Evolutionary conservation across 306 rosid species (phyloP), one percentile per base, ranked within the genome.

Genomic region (Cucurbita maxima): DNA sequence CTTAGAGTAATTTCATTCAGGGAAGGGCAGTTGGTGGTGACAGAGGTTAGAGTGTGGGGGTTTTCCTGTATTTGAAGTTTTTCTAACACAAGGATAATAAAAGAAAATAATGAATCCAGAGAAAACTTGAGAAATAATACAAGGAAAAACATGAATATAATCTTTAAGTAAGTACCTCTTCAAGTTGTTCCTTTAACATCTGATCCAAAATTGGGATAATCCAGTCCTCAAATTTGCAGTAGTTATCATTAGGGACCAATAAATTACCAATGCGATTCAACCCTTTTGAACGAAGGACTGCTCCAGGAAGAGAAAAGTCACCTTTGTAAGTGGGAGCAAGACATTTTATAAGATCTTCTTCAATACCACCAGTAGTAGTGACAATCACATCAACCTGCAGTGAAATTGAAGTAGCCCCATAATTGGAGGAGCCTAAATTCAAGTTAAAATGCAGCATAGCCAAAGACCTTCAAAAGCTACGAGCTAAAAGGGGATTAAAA

Each of bases 171-270:
- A 73, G 54, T 86, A 88, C 97, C 89, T 86, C 91, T 37, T 83
- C 74, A 15, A 15, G 77, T 76, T 94, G 99, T 71, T 94, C 97
- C 78, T 69, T 83, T 89, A 94, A 77, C 99, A 94, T 91, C 78
- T 85, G 95, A 79, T 94, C 89, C 61, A 91, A 89, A 75, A 94
- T 85, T 40, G 99, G 97, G 79, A 91, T 81, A 76, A 91, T 86
- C 97, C 99, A 94, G 78, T 94, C 99, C 86, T 94, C 97, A 15
- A 94, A 94, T 78, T 87, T 89, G 87, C 98, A 87, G 74, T 94
- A 91, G 77, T 94, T 91, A 37, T 73, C 95, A 77, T 91, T 94
- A 53, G 99, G 99, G 73, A 89, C 97, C 86, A 94, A 77, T 75
- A 94, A 86, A 68, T 94, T 94, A 76, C 99, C 99, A 34, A 89